Evolutionary conservation across 2,329 filamentous ascomycete species (phyloP), one percentile per base, ranked within the genome.

Genomic region (Pleochaeta shiraiana): DNA sequence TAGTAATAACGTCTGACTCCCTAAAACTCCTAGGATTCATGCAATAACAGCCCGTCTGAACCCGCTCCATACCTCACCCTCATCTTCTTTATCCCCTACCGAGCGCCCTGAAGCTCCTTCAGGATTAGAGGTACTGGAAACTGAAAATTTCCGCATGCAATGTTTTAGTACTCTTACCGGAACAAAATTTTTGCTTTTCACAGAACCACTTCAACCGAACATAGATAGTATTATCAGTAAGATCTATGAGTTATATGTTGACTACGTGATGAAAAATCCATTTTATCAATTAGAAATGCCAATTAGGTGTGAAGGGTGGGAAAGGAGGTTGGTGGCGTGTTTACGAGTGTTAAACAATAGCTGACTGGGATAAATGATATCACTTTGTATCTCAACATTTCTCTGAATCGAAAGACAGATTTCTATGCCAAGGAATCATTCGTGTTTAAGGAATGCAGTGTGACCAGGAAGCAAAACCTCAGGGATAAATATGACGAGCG

Each of bases 241-340:
- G 74, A 86, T 96, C 70, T 97, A 98, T 74, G 93, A 97, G 74
- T 77, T 97, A 63, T 98, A 97, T 77, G 83, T 89, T 63, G 93
- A 98, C 75, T 97, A 89, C 74, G 93, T 98, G 70, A 97, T 96
- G 90, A 98, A 97, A 80, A 98, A 98, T 74, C 93, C 93, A 0
- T 98, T 98, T 73, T 97, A 97, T 76, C 91, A 93, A 72, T 79
- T 95, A 65, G 93, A 98, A 77, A 98, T 97, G 91, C 93, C 93
- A 6, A 84, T 98, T 64, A 81, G 93, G 67, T 95, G 93, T 76
- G 93, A 97, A 73, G 87, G 90, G 70, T 98, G 96, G 77, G 93
- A 98, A 74, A 81, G 91, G 70, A 89, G 89, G 74, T 74, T 96
- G 68, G 81, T 82, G 68, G 88, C 85, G 43, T 95, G 91, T 75